Percentiles rank a stretch among this genome's conserved stretches.
Conservation (phyloP, 192 early-diverging fungal species). For the Phlyctochytrium arcticum region DNA sequence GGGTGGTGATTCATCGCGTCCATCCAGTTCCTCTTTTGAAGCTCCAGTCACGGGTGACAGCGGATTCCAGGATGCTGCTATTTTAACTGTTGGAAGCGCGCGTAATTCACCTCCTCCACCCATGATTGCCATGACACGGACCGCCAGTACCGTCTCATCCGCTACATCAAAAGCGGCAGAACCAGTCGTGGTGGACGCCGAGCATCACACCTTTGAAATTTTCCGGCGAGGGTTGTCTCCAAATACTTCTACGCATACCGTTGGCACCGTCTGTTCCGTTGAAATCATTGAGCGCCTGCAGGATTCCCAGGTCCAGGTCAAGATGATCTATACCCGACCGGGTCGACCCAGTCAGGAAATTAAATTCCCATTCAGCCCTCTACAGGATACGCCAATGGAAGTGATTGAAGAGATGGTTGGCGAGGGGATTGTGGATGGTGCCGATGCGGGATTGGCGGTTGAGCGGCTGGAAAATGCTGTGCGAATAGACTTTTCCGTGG, state of each 20-base stretch:
- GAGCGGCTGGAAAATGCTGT: neutral
- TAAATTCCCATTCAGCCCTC: conserved; percentile 64
- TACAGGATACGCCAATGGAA: conserved; percentile 67
- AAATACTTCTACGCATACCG: neutral
- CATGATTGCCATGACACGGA: neutral
- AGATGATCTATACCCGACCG: conserved; percentile 36
- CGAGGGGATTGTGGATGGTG: conserved; percentile 34
- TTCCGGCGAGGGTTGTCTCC: neutral
- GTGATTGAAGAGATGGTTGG: conserved; percentile 58
- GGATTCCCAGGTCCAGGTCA: conserved; percentile 27
- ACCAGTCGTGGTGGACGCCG: conserved; percentile 13
- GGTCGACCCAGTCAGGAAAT: conserved; percentile 45
- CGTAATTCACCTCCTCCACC: neutral
- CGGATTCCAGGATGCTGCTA: neutral
- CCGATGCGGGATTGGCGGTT: neutral
- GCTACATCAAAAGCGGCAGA: neutral
- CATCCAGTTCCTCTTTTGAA: neutral
- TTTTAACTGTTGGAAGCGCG: neutral
- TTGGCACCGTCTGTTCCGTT: conserved; percentile 13
- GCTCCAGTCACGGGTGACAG: neutral
- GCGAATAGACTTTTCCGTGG: neutral
- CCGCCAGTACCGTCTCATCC: neutral
- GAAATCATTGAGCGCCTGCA: conserved; percentile 27
- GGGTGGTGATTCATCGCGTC: neutral
- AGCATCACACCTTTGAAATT: conserved; percentile 17